Evolutionary conservation across 2,329 filamentous ascomycete species (phyloP), one percentile per base, ranked within the genome.

Genomic region (Pezicula carpinea): DNA sequence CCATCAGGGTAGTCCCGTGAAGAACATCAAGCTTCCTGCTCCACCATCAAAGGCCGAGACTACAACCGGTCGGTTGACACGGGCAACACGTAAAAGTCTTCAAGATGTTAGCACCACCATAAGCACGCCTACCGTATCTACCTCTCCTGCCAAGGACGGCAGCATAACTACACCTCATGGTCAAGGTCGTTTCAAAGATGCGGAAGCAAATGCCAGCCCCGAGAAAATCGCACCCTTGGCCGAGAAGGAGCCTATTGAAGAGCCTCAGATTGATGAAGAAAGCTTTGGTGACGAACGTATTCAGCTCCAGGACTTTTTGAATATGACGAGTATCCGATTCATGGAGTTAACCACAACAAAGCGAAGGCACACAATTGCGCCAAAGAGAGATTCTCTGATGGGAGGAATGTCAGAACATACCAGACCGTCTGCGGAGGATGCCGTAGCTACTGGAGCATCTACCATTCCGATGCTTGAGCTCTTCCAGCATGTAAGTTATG

Each of bases 321-420:
- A 95, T 53, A 83, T 96, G 82, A 96, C 92, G 2, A 95, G 89
- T 49, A 96, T 99, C 59, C 88, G 91, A 45, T 99, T 99, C 69
- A 96, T 99, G 87, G 93, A 99, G 64, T 75, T 99, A 42, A 96
- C 86, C n/a, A 96, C 92, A 0, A 96, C 91, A 1, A 97, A 97
- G 65, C 78, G 92, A 55, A 80, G 93, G 46, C 87, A 95, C 58
- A 97, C 92, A 0, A 82, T 85, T 39, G 85, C 80, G 3, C 83
- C 83, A 13, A 55, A 69, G 52, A 47, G 63, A 60, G 48, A 61
- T 56, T 40, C 36, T 49, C 4, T 40, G 22, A 40, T n/a, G 22
- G 38, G 22, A 15, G 47, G 53, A 45, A 53, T 52, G 52, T 39
- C 65, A 65, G 15, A 59, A 67, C 66, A 68, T 68, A 32, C 53